Base-by-base conservation (phyloP, 148 eudicot species). In the Camellia granthamiana region DNA sequence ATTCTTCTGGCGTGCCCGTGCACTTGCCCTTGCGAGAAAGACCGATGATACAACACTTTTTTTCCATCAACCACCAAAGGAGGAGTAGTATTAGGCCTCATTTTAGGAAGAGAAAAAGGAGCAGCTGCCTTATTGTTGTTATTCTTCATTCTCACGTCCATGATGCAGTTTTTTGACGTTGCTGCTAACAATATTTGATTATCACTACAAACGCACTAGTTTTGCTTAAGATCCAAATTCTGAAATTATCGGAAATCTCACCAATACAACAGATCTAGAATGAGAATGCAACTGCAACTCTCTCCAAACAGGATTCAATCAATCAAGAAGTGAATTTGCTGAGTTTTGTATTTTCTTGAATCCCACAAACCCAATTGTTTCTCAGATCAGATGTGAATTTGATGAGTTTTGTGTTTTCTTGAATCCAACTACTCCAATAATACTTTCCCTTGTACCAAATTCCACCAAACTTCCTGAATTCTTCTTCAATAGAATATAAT, bases 21-120 rank as follows among this genome's bases (percentile, higher is more conserved):
- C 55, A 66, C 80, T 72, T 82, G 76, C 55, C 71, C 80, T 72
- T 87, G 87, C 5, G 85, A 65, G 41, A 74, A 72, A 2, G 82
- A 69, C 30, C 75, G 71, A 1, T 23, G 75, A 44, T 81, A 43
- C 9, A 67, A 78, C 0, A 18, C 23, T 15, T 56, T 84, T 42
- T 63, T 74, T 44, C 69, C 79, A 55, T 64, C 74, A 10, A 46
- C 63, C 43, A 47, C 21, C 16, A 42, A 54, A 21, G 72, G 60
- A 46, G 15, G 59, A 18, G 55, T 1, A 18, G 76, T 55, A 63
- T 5, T n/a, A 18, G 63, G 43, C 54, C 74, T 43, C 69, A 55
- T 76, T 51, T 58, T 68, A 10, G 76, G 58, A 54, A 79, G 60
- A 43, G 49, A 38, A 72, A 19, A 42, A 0, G n/a, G 16, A 1